Conservation (phyloP, 495 filamentous ascomycete species). For the Xanthoparmelia taractica region DNA sequence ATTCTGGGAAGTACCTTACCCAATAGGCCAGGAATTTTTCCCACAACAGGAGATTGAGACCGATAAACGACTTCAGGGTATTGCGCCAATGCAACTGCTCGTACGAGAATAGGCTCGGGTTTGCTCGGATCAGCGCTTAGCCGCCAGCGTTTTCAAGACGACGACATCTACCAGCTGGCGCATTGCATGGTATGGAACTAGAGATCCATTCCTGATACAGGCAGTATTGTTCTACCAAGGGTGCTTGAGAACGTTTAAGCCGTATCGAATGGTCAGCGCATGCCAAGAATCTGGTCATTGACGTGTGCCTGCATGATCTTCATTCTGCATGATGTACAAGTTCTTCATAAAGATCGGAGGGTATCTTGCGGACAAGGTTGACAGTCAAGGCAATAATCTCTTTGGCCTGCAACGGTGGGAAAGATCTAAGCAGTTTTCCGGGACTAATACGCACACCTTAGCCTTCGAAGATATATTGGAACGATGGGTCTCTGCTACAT, state of each 20-base stretch:
- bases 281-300: background rate
- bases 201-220: background rate
- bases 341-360: conserved; percentile 79
- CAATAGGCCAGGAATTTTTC: background rate
- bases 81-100: background rate
- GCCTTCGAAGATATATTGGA: background rate
- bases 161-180: background rate
- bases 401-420: conserved; percentile 74
- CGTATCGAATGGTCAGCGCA: background rate
- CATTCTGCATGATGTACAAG: conserved; percentile 80
- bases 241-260: background rate
- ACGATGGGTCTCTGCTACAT: conserved; percentile 25
- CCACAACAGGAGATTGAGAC: background rate
- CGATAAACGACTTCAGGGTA: background rate
- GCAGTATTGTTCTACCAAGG: background rate
- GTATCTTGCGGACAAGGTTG: conserved; percentile 74
- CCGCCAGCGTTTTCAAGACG: background rate
- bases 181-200: too few relatives aligned
- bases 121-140: background rate
- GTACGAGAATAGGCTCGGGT: background rate
- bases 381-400: conserved; percentile 74
- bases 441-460: conserved; percentile 48
- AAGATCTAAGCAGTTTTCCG: conserved; percentile 82
- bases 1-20: background rate
- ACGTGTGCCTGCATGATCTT: conserved; percentile 20